A percentile compares a stretch with the other conserved stretches of the same genome.
phyloP scores from a whole-genome alignment of 257 asterid genomes.

The Orobanche coerulescens region DNA sequence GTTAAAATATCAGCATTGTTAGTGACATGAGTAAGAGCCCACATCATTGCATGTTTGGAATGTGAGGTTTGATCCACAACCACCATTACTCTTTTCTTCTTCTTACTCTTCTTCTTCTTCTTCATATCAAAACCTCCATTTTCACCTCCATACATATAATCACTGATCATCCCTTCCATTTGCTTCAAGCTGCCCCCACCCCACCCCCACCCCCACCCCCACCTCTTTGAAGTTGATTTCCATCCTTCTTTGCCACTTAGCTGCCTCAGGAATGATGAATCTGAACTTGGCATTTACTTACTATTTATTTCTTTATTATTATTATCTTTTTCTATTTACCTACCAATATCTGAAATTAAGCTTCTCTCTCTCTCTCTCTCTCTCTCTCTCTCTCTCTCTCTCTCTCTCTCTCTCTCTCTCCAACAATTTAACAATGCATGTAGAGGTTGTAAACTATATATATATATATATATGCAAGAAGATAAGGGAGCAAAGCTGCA shows the following conservation, averaged over 20 bases:
- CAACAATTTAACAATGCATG: background rate
- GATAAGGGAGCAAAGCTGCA: too few relatives aligned
- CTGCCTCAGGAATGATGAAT: constrained; percentile 69
- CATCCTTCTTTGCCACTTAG: constrained; percentile 64
- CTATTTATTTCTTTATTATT: background rate
- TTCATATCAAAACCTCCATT: constrained; percentile 42
- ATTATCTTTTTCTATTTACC: background rate
- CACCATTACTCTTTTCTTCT: constrained; percentile 92
- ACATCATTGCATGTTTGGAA: constrained; percentile 84
- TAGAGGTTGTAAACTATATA: background rate
- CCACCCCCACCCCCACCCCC: constrained; percentile 63
- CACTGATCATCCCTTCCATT: constrained; percentile 35
- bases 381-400: too few relatives aligned
- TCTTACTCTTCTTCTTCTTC: constrained; percentile 75
- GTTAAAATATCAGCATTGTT: constrained; percentile 75
- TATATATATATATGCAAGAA: background rate
- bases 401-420: too few relatives aligned
- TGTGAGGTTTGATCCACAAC: constrained; percentile 69
- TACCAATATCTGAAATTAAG: background rate
- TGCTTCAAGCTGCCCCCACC: constrained; percentile 30
- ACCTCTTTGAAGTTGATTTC: constrained; percentile 57
- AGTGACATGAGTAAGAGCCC: constrained; percentile 87
- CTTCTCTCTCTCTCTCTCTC: background rate
- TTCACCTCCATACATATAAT: constrained; percentile 15
- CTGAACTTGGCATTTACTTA: constrained; percentile 44